Conservation (phyloP, 2,329 filamentous ascomycete species). For the Exophiala sideris region DNA sequence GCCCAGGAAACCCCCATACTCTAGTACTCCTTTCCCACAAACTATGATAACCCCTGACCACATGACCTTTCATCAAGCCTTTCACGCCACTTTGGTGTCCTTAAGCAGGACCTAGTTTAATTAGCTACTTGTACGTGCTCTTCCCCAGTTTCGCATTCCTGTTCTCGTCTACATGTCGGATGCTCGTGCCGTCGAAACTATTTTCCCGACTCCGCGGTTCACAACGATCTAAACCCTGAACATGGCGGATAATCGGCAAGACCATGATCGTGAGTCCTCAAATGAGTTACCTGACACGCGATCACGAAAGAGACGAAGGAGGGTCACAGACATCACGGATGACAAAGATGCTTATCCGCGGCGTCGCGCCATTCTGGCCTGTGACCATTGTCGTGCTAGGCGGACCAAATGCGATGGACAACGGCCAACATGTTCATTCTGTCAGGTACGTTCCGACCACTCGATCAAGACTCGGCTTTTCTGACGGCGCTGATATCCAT, state of each 20-base stretch:
- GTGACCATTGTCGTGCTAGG: slow-evolving; percentile 27
- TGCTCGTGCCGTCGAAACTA: not conserved
- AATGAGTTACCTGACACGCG: not conserved
- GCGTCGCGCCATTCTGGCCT: slow-evolving; percentile 19
- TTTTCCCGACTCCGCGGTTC: not conserved
- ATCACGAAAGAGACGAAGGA: not conserved
- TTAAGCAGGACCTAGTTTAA: not conserved
- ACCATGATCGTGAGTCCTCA: not conserved
- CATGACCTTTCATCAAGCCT: not conserved
- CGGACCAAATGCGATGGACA: slow-evolving; percentile 30
- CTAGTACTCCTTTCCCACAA: not conserved
- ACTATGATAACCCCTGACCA: not conserved
- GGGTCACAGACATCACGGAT: not conserved
- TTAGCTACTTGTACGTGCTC: not conserved
- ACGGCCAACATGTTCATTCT: slow-evolving; percentile 26
- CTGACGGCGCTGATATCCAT: not conserved
- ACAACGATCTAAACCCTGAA: not conserved
- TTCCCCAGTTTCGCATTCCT: not conserved
- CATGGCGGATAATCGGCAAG: not conserved
- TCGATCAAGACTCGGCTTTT: not conserved
- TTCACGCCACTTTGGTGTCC: not conserved
- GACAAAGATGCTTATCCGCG: not conserved
- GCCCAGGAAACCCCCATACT: not conserved
- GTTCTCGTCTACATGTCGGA: not conserved
- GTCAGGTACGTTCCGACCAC: slow-evolving; percentile 15